Evolutionary conservation across 2,329 filamentous ascomycete species (phyloP).

Genomic region (Colletotrichum sansevieriae): DNA sequence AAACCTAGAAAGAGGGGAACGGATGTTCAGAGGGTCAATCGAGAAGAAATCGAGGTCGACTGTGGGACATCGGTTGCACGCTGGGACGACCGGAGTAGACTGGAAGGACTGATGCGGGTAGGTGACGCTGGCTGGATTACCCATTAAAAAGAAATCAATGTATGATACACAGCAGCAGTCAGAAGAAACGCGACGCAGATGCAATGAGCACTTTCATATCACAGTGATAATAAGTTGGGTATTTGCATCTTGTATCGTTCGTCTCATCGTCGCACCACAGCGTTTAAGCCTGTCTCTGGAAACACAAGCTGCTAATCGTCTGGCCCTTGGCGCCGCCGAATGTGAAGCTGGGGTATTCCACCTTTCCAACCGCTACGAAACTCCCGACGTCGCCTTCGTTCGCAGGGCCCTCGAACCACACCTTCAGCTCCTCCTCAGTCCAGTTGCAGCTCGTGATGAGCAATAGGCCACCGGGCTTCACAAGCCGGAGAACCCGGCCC

Average conservation of each 20-base stretch:
- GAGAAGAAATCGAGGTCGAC: background rate
- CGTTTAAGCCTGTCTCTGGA: conserved; percentile 60
- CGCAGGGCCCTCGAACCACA: conserved; percentile 76
- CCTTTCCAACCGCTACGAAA: conserved; percentile 73
- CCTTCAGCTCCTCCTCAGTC: conserved; percentile 87
- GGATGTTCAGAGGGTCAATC: conserved; percentile 5
- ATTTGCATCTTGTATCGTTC: conserved; percentile 17
- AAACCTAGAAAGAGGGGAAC: conserved; percentile 22
- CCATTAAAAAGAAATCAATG: conserved; percentile 26
- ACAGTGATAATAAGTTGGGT: conserved; percentile 9
- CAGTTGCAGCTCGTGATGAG: conserved; percentile 97
- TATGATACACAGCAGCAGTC: conserved; percentile 39
- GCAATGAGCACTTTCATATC: conserved; percentile 10
- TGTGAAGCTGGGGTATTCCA: conserved; percentile 87
- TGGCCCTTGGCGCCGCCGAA: conserved; percentile 92
- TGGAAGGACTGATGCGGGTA: conserved; percentile 19
- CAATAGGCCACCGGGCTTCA: conserved; percentile 79
- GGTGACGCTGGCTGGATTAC: conserved; percentile 23
- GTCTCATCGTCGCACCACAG: conserved; percentile 23
- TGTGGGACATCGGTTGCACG: conserved; percentile 13
- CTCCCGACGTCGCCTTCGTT: conserved; percentile 50
- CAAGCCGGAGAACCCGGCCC: conserved; percentile 74
- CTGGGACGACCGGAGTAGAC: background rate
- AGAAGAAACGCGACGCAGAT: conserved; percentile 30
- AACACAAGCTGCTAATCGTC: conserved; percentile 89